Conservation (phyloP, 192 early-diverging fungal species). For the Umbelopsis sp. region DNA sequence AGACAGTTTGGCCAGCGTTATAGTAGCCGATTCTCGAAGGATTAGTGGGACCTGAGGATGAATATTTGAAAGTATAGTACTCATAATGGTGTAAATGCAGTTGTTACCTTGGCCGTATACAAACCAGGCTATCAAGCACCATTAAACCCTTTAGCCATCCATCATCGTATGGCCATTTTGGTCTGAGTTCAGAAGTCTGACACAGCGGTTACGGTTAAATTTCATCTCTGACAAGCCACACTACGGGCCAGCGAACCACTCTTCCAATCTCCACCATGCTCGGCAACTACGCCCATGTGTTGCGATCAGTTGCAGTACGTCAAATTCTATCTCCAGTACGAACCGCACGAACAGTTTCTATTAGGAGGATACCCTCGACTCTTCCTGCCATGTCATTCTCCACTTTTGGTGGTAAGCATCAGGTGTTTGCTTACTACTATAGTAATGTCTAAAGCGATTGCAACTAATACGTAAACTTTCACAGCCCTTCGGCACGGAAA, state of each 20-base stretch:
- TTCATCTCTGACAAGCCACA: conserved; percentile 6
- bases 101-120: no score
- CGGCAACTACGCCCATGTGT: not conserved
- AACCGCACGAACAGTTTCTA: not conserved
- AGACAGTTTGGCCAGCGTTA: no score
- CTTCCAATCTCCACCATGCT: conserved; percentile 3
- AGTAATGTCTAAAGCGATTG: not conserved
- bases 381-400: conserved; percentile 6
- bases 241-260: no score
- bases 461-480: not conserved
- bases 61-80: no score
- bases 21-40: no score
- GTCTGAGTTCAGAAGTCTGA: not conserved
- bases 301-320: not conserved
- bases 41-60: no score
- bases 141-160: no score
- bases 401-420: conserved; percentile 3
- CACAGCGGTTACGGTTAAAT: not conserved
- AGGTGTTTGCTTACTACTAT: not conserved
- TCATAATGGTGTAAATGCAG: no score
- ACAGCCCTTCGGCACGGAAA: conserved; percentile 38
- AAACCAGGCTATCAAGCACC: no score
- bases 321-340: not conserved
- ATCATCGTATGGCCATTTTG: no score
- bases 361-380: not conserved